Evolutionary conservation across 495 filamentous ascomycete species (phyloP), one percentile per base, ranked within the genome.

Genomic region (Podospora anserina): DNA sequence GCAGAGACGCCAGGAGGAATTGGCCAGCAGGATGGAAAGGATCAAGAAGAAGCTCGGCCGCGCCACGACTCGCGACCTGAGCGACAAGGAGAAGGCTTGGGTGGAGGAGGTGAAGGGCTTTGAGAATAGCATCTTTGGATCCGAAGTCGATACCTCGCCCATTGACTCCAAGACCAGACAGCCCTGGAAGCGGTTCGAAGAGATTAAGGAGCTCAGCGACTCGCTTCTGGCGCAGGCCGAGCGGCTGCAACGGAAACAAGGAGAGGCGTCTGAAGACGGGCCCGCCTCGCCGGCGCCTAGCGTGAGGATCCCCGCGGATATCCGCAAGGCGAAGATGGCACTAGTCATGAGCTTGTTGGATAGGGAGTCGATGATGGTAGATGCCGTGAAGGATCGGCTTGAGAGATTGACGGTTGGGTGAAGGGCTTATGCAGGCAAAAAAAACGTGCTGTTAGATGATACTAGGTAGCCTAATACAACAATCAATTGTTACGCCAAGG

Each of bases 311-410:
- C 90, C 91, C 7, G 82, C 87, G 60, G 87, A 89, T 57, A 79
- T 92, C 55, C 85, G 91, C 69, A 88, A 85, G 66, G 86, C 85
- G 28, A 91, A 90, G 80, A 77, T 91, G 68, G 81, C 82, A 18
- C 88, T 92, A 77, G 87, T 91, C 13, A 90, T 89, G 83, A 80
- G 79, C 65, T 82, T 92, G 77, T 81, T 93, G 70, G 90, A 92
- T 55, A 81, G 90, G 76, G 90, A 93, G 83, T 78, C 82, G 18
- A 83, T 81, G 7, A 74, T 87, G 65, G 82, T 87, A 30, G 83
- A 87, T 68, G 85, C 82, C 26, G 70, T 78, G 16, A 79, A 78
- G 64, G 61, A 68, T 20, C 70, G 77, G 9, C 71, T 79, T n/a
- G 77, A 79, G 64, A 73, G 66, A 54, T 63, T 79, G 23, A 78